Evolutionary conservation across 2,329 filamentous ascomycete species (phyloP), one percentile per base, ranked within the genome.

Genomic region (Leptographium wingfieldii): DNA sequence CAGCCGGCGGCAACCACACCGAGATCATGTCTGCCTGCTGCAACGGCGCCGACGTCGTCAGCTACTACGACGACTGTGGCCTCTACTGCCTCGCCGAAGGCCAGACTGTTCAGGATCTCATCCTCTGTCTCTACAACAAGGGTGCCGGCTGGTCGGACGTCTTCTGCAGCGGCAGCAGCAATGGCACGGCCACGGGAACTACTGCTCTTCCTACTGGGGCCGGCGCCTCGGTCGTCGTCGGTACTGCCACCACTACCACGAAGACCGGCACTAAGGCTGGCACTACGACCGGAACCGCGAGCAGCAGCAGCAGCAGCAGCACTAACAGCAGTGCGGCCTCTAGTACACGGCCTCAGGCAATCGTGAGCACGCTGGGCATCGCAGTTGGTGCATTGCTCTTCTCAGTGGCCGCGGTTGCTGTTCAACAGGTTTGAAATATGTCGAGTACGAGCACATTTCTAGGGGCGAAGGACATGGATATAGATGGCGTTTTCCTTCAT

Each of bases 61-160:
- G 57, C 40, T 59, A 59, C 57, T 54, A 59, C 16, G 27, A 59
- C 19, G 43, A 59, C 40, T 59, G 57, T 27, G 57, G 57, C n/a
- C 51, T 59, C 38, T 59, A 55, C 57, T 59, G 57, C 38, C 51
- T 59, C n/a, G 57, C 57, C n/a, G 38, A 55, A 51, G 51, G 49
- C 51, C 57, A 59, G n/a, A 59, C 51, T 10, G 49, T 59, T 27
- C 5, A 54, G 25, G 57, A 59, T 11, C 57, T 59, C 3, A 31
- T 19, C 57, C 4, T 19, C 25, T 59, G 57, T 25, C 57, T 59
- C 16, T 59, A 33, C 29, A 27, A 46, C 12, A 40, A 59, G 6
- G 57, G 57, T n/a, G 57, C 57, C 52, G 35, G 9, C 29, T 59
- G 16, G 22, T 22, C n/a, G 10, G 57, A 59, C 35, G 57, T 59